These are phyloP conservation scores for Capronia americana DNA, from an alignment of 2,329 filamentous ascomycete genomes.

Conservation along the genomic window DNA sequence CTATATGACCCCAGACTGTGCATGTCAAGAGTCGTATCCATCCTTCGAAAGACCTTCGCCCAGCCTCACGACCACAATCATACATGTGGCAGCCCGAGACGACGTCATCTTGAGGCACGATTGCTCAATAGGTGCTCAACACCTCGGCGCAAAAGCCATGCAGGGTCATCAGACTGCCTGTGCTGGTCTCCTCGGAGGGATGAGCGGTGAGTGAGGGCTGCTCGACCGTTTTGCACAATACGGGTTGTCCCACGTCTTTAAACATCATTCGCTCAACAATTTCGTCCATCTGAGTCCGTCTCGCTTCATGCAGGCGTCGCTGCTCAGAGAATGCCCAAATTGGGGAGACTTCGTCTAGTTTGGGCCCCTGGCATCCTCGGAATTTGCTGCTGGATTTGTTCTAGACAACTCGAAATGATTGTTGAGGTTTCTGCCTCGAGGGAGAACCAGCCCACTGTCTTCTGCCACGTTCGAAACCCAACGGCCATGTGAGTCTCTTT, in stretches of 20 bases:
- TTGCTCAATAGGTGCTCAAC: background rate
- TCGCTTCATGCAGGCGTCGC: background rate
- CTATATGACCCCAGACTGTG: background rate
- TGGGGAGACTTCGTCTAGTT: background rate
- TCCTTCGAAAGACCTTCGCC: background rate
- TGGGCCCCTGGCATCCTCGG: background rate
- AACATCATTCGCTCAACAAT: background rate
- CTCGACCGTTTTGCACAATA: background rate
- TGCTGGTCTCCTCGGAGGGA: background rate
- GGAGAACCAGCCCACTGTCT: constrained; percentile 8
- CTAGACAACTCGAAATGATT: constrained; percentile 6
- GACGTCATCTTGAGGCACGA: background rate
- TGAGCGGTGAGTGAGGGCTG: background rate
- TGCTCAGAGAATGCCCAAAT: background rate
- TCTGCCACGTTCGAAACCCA: constrained; percentile 19
- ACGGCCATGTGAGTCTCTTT: background rate
- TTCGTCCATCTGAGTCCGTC: background rate
- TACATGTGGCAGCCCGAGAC: background rate
- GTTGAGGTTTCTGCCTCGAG: constrained; percentile 2
- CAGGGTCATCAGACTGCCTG: background rate
- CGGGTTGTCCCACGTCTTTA: background rate
- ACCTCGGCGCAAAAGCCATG: background rate
- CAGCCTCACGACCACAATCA: background rate
- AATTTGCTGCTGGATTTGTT: constrained; percentile 3
- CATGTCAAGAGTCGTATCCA: background rate